phyloP scores from a whole-genome alignment of 2,329 filamentous ascomycete species.

The Sarocladiaceae sp. region DNA sequence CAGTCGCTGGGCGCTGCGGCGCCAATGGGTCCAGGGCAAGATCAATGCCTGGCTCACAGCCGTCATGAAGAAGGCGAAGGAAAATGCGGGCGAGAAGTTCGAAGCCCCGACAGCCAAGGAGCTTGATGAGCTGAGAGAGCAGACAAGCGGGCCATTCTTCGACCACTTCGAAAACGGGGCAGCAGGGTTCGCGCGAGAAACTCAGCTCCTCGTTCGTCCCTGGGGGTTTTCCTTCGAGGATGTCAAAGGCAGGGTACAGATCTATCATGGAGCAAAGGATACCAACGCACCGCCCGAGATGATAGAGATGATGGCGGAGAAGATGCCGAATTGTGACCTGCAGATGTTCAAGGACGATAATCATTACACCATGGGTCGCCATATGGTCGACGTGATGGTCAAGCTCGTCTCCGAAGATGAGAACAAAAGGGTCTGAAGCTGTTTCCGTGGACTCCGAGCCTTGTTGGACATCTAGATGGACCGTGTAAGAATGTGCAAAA shows the following conservation, averaged over 20 bases:
- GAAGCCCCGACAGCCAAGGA: constrained; percentile 7
- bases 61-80: constrained; percentile 13
- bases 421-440: neutral
- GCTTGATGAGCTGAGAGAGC: constrained; percentile 16
- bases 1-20: neutral
- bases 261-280: constrained; percentile 28
- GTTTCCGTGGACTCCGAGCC: no score
- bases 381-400: constrained; percentile 14
- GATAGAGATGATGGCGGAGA: constrained; percentile 29
- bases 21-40: constrained; percentile 5
- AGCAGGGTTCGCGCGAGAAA: constrained; percentile 20
- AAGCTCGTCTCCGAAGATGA: constrained; percentile 1
- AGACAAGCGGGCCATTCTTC: constrained; percentile 22
- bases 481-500: no score
- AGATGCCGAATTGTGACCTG: constrained; percentile 25
- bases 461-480: no score
- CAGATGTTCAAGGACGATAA: constrained; percentile 26
- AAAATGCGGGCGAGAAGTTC: constrained; percentile 10
- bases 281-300: constrained; percentile 24
- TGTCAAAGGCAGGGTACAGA: constrained; percentile 18
- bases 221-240: constrained; percentile 26
- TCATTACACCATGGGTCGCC: constrained; percentile 24
- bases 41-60: constrained; percentile 19
- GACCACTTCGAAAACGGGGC: constrained; percentile 24
- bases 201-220: constrained; percentile 19